These are phyloP conservation scores for Cyclotella choctawhatcheeana DNA, from an alignment of 108 stramenopile species.

Conservation along the genomic window DNA sequence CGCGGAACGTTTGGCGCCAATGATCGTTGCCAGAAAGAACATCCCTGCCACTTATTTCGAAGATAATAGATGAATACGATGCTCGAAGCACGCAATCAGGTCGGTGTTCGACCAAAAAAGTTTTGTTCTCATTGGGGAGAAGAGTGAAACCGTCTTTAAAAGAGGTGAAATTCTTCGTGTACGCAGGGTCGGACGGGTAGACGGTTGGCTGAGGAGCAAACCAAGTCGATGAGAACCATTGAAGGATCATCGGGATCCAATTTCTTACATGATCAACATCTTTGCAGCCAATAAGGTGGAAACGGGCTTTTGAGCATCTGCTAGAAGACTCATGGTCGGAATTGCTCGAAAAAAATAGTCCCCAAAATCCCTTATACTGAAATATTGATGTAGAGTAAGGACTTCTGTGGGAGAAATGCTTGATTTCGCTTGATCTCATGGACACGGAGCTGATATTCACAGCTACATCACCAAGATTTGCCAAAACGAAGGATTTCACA, in stretches of 20 bases:
- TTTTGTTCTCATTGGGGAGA: slow-evolving; percentile 63
- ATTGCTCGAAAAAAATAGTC: not conserved
- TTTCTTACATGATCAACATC: not conserved
- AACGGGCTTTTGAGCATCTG: slow-evolving; percentile 35
- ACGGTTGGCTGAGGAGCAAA: slow-evolving; percentile 2
- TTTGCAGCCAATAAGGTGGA: slow-evolving; percentile 50
- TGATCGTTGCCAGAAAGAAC: not conserved
- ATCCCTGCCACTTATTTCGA: slow-evolving; percentile 44
- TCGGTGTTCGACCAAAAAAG: slow-evolving; percentile 66
- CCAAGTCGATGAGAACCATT: slow-evolving; percentile 10
- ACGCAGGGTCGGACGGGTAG: not conserved
- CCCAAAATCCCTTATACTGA: not conserved
- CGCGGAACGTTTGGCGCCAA: slow-evolving; percentile 33
- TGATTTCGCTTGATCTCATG: slow-evolving; percentile 53
- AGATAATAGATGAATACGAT: slow-evolving; percentile 62
- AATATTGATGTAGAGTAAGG: slow-evolving; percentile 24
- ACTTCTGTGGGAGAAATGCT: slow-evolving; percentile 37
- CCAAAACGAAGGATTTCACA: slow-evolving; percentile 66
- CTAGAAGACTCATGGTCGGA: not conserved
- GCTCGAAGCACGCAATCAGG: slow-evolving; percentile 64
- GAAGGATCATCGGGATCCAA: slow-evolving; percentile 9
- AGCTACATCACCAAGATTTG: slow-evolving; percentile 65
- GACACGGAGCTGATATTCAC: slow-evolving; percentile 51
- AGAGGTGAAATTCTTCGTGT: slow-evolving; percentile 14
- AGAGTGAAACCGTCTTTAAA: slow-evolving; percentile 57